Conservation (phyloP, 2,329 filamentous ascomycete species). For the Phialophora expanda region DNA sequence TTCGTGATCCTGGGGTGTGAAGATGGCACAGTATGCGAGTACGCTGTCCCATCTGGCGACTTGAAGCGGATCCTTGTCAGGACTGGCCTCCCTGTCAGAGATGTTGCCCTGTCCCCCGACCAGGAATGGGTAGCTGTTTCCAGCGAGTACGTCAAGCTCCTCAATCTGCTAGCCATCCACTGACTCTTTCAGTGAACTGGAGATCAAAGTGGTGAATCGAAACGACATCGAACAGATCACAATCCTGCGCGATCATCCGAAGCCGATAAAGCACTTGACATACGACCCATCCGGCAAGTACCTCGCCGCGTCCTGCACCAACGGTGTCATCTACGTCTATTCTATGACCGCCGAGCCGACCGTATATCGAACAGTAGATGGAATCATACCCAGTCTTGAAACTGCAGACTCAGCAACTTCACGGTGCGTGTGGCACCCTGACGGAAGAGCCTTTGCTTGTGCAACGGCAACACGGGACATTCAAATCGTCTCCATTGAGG, state of each 20-base stretch:
- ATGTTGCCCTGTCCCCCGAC: slow-evolving; percentile 81
- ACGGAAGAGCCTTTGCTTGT: slow-evolving; percentile 86
- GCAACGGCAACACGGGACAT: slow-evolving; percentile 82
- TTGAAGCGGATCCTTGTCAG: slow-evolving; percentile 85
- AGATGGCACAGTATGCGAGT: slow-evolving; percentile 94
- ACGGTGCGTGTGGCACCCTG: slow-evolving; percentile 86
- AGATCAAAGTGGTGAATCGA: slow-evolving; percentile 85
- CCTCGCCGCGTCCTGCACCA: slow-evolving; percentile 81
- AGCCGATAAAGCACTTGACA: slow-evolving; percentile 86
- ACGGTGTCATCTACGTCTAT: slow-evolving; percentile 90
- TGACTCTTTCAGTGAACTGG: slow-evolving; percentile 67
- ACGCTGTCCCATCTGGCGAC: slow-evolving; percentile 70
- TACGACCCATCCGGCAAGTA: slow-evolving; percentile 81
- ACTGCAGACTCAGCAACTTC: slow-evolving; percentile 77
- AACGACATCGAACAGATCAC: slow-evolving; percentile 77
- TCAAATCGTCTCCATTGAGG: slow-evolving; percentile 82
- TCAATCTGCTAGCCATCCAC: background rate
- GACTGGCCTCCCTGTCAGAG: slow-evolving; percentile 82
- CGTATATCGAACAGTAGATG: slow-evolving; percentile 81
- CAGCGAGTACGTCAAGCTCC: slow-evolving; percentile 71
- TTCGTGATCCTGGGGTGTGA: slow-evolving; percentile 90
- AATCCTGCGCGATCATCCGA: slow-evolving; percentile 80
- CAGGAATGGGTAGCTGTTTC: slow-evolving; percentile 88
- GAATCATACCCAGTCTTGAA: slow-evolving; percentile 79
- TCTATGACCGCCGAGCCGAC: slow-evolving; percentile 80